A percentile compares a stretch with the other conserved stretches of the same genome.
Evolutionary conservation across 495 filamentous ascomycete genomes (phyloP).

Genomic region (Penicillium dipodomyicola): DNA sequence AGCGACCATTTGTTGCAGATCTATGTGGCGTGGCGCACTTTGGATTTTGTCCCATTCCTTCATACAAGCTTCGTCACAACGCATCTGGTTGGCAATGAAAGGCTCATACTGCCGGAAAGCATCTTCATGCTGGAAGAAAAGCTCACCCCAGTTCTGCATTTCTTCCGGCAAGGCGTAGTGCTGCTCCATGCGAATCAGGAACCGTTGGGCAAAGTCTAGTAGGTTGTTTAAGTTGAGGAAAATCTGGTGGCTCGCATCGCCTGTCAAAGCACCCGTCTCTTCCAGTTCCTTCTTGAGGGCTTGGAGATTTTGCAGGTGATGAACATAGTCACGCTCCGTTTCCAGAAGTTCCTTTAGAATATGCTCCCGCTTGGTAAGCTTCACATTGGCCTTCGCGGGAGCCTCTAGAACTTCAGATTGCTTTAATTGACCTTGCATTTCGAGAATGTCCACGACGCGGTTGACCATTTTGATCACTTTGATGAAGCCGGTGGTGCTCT

Average conservation of each 20-base stretch:
- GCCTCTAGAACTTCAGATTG: conserved; percentile 45
- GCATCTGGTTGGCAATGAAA: conserved; percentile 87
- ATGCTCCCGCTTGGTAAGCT: conserved; percentile 78
- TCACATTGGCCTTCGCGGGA: conserved; percentile 41
- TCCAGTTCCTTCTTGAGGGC: conserved; percentile 88
- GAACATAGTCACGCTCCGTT: conserved; percentile 97
- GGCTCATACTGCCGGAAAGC: conserved; percentile 89
- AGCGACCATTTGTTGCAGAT: conserved; percentile 63
- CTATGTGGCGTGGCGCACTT: conserved; percentile 50
- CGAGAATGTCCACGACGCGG: conserved; percentile 81
- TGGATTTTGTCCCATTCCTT: conserved; percentile 56
- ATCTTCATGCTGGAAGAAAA: conserved; percentile 77
- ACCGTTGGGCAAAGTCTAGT: conserved; percentile 90
- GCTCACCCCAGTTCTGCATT: conserved; percentile 84
- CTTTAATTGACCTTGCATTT: conserved; percentile 67
- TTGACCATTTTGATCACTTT: conserved; percentile 90
- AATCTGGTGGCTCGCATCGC: conserved; percentile 89
- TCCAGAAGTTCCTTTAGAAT: conserved; percentile 87
- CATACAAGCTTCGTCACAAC: conserved; percentile 48
- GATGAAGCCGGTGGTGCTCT: conserved; percentile 95
- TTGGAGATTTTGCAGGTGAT: conserved; percentile 91
- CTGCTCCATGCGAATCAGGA: conserved; percentile 92
- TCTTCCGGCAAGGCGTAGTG: conserved; percentile 78
- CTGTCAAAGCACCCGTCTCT: conserved; percentile 79
- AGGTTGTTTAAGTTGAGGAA: conserved; percentile 94